Evolutionary conservation across 192 early-diverging fungal genomes (phyloP).

Genomic region (Entophlyctis luteolus): DNA sequence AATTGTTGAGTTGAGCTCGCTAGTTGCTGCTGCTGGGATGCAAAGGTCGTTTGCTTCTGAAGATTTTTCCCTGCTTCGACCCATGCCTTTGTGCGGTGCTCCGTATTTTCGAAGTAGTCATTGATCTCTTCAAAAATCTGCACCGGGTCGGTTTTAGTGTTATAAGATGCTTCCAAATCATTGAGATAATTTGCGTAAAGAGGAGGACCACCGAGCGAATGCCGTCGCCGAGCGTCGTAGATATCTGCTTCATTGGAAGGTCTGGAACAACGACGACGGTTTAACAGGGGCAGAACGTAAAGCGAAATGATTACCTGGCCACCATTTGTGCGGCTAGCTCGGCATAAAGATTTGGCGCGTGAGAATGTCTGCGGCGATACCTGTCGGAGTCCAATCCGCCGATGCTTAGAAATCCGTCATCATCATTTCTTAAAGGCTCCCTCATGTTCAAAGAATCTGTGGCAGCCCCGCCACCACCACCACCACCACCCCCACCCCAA

Average conservation of each 20-base stretch:
- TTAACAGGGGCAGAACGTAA: background rate
- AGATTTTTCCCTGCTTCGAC: conserved; percentile 59
- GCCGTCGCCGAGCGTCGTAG: conserved; percentile 38
- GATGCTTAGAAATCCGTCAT: background rate
- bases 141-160: conserved; percentile 31
- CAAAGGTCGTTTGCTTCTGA: conserved; percentile 40
- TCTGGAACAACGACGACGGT: background rate
- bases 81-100: conserved; percentile 52
- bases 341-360: conserved; percentile 45
- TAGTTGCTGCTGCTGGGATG: conserved; percentile 6
- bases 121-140: conserved; percentile 50
- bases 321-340: conserved; percentile 35
- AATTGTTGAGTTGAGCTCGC: background rate
- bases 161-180: conserved; percentile 34
- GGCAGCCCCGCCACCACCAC: no score
- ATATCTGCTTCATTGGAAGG: conserved; percentile 6
- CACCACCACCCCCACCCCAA: conserved; percentile 45
- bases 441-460: no score
- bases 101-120: conserved; percentile 69
- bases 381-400: conserved; percentile 41
- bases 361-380: conserved; percentile 56
- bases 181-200: conserved; percentile 32
- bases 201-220: conserved; percentile 52
- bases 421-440: conserved; percentile 2
- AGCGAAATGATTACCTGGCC: conserved; percentile 13